Evolutionary conservation across 768 basidiomycete species (phyloP), one percentile per base, ranked within the genome.

Genomic region (Daedalea quercina): DNA sequence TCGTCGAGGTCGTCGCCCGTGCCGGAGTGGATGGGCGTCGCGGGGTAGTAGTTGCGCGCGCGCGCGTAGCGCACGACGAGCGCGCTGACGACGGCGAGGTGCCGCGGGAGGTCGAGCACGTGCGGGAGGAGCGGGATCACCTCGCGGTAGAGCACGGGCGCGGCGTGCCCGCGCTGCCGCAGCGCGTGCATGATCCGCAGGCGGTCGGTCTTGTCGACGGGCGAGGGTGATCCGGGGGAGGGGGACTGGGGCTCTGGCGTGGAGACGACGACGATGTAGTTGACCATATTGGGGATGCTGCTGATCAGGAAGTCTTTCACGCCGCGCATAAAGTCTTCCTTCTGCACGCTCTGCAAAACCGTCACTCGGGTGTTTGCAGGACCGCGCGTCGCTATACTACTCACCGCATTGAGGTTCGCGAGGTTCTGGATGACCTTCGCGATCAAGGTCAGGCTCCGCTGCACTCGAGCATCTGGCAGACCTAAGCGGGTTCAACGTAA

Each of bases 371-470:
- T 25, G 34, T 15, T 19, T 2, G 50, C 50, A 19, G 4, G 53
- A 35, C 33, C 13, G 47, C 3, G 1, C 25, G 23, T 17, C 26
- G 28, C 7, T 22, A n/a, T 44, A 13, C 7, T 12, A 19, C 7
- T 9, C 15, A 86, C 88, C 8, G 78, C 67, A 57, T 89, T 91
- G 51, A 94, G 71, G 66, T 94, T 94, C 4, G 92, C 92, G 37
- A 94, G 72, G 58, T 87, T 93, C 67, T 92, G 90, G 19, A 94
- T 78, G n/a, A 87, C 87, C 67, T 91, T 93, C 7, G 90, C 91
- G 50, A 94, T 83, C 58, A 90, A 65, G 0, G 87, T 94, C 47
- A 94, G 74, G 64, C 85, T 92, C 33, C 91, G 81, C 62, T 89
- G 84, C 9, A 91, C 81, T 9, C 81, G 70, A 19, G 73, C 63